Percentiles rank a stretch among this genome's conserved stretches.
Evolutionary conservation across 768 basidiomycete species (phyloP).

Genomic region (Hypsizygus marmoreus): DNA sequence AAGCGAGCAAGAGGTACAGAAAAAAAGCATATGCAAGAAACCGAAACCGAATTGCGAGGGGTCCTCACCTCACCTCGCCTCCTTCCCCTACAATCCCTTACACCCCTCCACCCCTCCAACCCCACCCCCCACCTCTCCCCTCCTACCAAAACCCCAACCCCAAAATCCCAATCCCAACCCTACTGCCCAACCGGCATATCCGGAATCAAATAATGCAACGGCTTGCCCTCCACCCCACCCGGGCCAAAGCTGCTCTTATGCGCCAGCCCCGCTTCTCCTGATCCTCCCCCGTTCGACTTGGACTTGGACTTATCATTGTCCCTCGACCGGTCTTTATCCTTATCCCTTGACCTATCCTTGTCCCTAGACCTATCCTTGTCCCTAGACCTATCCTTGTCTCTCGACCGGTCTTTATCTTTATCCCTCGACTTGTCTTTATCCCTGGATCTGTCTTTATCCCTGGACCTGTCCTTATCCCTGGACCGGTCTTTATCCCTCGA

Average conservation of each 20-base stretch:
- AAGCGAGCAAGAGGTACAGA: too few relatives aligned
- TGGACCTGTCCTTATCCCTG: slow-evolving; percentile 1
- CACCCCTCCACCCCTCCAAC: too few relatives aligned
- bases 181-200: slow-evolving; percentile 20
- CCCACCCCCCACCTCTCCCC: too few relatives aligned
- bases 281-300: too few relatives aligned
- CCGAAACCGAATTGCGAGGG: too few relatives aligned
- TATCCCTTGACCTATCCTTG: not conserved
- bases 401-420: not conserved
- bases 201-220: slow-evolving; percentile 22
- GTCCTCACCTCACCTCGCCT: too few relatives aligned
- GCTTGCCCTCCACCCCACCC: slow-evolving; percentile 22
- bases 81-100: too few relatives aligned
- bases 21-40: too few relatives aligned
- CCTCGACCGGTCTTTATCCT: not conserved
- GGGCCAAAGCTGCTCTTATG: slow-evolving; percentile 26
- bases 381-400: not conserved
- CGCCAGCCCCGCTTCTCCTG: slow-evolving; percentile 2
- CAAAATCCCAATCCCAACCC: too few relatives aligned
- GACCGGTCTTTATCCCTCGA: slow-evolving; percentile 7
- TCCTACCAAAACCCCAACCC: too few relatives aligned
- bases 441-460: too few relatives aligned
- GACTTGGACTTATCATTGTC: not conserved
- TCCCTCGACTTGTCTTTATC: not conserved
- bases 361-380: too few relatives aligned